A percentile compares a stretch with the other conserved stretches of the same genome.
phyloP scores from a whole-genome alignment of 2,329 filamentous ascomycete species.

The Aspergillus pseudoglaucus region DNA sequence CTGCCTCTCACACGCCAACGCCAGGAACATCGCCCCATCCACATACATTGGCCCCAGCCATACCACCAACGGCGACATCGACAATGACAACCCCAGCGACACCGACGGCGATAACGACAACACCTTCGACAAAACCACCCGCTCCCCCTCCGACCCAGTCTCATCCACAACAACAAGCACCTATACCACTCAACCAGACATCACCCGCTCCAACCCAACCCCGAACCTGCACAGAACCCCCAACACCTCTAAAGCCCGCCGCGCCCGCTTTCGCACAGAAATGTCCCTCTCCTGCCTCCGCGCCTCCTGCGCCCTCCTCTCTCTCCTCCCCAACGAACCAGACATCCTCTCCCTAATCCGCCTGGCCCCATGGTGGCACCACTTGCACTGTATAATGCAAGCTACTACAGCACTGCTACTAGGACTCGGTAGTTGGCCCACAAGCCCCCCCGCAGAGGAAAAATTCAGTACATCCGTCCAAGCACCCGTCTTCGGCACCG shows the following conservation, averaged over 20 bases:
- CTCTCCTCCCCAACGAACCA: conserved; percentile 31
- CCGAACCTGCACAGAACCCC: neutral
- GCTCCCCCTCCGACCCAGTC: too few relatives aligned
- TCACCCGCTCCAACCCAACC: neutral
- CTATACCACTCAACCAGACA: neutral
- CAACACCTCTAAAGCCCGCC: neutral
- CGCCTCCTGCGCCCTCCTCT: conserved; percentile 31
- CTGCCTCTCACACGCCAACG: conserved; percentile 28
- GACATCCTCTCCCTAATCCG: conserved; percentile 28
- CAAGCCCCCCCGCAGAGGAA: conserved; percentile 12
- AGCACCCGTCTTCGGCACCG: too few relatives aligned
- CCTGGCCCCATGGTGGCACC: conserved; percentile 36
- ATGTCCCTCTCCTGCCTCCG: conserved; percentile 33
- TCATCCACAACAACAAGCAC: too few relatives aligned
- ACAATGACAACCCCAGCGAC: neutral
- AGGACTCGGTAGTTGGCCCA: conserved; percentile 23
- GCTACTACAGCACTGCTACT: conserved; percentile 36
- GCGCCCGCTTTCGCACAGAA: conserved; percentile 9
- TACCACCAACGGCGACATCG: neutral
- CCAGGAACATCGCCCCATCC: neutral
- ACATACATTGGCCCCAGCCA: neutral
- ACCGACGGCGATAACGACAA: neutral
- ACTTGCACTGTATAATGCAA: conserved; percentile 41
- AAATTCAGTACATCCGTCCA: neutral
- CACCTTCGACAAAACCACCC: conserved; percentile 8